Evolutionary conservation across 2,329 filamentous ascomycete species (phyloP).

Genomic region (Sclerotinia trifoliorum): DNA sequence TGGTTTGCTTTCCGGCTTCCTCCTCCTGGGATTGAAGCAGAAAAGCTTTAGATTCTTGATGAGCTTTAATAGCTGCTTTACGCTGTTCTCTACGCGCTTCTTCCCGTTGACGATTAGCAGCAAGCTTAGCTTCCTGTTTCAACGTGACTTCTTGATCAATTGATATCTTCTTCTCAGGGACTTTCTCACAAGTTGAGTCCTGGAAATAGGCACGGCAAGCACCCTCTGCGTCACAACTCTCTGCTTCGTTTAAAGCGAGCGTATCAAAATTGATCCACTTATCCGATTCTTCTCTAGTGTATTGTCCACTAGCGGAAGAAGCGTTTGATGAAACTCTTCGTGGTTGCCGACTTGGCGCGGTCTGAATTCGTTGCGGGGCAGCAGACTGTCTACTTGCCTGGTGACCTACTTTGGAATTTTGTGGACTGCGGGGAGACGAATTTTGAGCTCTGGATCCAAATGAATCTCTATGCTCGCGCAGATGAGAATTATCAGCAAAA

Average conservation of each 20-base stretch:
- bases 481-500: background rate
- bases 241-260: background rate
- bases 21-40: background rate
- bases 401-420: background rate
- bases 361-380: background rate
- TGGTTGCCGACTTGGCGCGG: background rate
- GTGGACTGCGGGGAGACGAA: background rate
- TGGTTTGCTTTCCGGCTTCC: background rate
- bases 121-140: background rate
- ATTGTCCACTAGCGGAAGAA: background rate
- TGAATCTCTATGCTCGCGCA: background rate
- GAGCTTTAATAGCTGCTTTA: background rate
- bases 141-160: background rate
- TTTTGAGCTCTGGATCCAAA: background rate
- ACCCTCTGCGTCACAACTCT: background rate
- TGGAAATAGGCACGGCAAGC: background rate
- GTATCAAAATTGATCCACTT: slow-evolving; percentile 19
- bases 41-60: background rate
- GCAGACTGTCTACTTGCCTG: background rate
- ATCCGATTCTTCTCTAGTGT: background rate
- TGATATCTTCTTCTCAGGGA: background rate
- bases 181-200: background rate
- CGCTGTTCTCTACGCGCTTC: background rate
- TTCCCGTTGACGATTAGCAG: background rate
- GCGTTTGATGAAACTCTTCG: background rate